Evolutionary conservation across 306 rosid species (phyloP).

Genomic region (Astragalus glycyphyllos): DNA sequence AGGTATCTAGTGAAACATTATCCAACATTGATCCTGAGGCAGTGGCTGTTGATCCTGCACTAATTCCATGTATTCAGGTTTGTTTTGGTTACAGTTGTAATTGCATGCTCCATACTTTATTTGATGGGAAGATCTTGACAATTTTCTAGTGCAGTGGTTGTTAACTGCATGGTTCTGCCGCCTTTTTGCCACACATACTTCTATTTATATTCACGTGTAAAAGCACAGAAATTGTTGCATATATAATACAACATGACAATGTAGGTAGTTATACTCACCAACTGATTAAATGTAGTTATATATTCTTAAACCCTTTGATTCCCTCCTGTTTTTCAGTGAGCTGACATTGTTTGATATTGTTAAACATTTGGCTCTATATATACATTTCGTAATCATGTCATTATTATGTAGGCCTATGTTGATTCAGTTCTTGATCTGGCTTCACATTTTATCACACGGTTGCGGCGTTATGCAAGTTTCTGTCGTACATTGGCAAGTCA

Average conservation of each 20-base stretch:
- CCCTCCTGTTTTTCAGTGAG: constrained; percentile 16
- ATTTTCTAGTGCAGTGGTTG: neutral
- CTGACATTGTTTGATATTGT: constrained; percentile 27
- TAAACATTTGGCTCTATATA: constrained; percentile 15
- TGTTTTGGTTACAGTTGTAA: constrained; percentile 35
- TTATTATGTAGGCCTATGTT: constrained; percentile 80
- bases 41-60: constrained; percentile 85
- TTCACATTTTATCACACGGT: constrained; percentile 94
- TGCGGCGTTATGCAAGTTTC: constrained; percentile 91
- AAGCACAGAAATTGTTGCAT: constrained; percentile 15
- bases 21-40: constrained; percentile 73
- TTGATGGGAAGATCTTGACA: neutral
- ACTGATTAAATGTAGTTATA: constrained; percentile 3
- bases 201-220: neutral
- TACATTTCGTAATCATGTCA: constrained; percentile 37
- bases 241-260: neutral
- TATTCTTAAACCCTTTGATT: neutral
- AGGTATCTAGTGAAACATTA: constrained; percentile 67
- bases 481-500: constrained; percentile 96
- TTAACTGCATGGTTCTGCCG: constrained; percentile 17
- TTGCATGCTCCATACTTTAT: constrained; percentile 19
- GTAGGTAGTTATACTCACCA: constrained; percentile 6
- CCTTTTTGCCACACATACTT: constrained; percentile 13
- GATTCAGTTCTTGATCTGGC: constrained; percentile 99
- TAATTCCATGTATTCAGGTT: constrained; percentile 82